A percentile compares a stretch with the other conserved stretches of the same genome.
Evolutionary conservation across 2,329 filamentous ascomycete species (phyloP).

Genomic region (Hypoxylon sp.): DNA sequence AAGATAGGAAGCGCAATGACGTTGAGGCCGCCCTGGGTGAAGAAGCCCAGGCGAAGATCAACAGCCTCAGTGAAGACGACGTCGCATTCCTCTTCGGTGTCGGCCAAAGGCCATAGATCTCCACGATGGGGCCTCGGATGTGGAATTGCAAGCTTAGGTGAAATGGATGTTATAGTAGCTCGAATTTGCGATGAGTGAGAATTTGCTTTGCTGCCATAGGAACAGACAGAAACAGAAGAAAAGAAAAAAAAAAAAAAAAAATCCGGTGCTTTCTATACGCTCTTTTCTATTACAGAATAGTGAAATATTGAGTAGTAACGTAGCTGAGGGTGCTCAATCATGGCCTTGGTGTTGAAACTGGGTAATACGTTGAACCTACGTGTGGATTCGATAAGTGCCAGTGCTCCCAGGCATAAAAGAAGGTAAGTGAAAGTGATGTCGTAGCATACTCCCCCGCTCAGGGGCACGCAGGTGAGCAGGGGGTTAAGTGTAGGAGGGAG

Average conservation of each 20-base stretch:
- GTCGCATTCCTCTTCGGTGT: constrained; percentile 77
- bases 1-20: constrained; percentile 81
- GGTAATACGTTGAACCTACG: background rate
- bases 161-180: background rate
- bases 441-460: background rate
- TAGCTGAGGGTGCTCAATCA: background rate
- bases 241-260: background rate
- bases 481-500: background rate
- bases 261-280: background rate
- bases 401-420: background rate
- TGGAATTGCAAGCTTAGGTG: background rate
- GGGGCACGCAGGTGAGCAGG: background rate
- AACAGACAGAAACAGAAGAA: background rate
- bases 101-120: background rate
- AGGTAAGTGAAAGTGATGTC: background rate
- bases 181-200: background rate
- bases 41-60: constrained; percentile 73
- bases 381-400: background rate
- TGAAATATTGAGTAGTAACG: background rate
- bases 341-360: background rate
- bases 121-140: background rate
- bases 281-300: background rate
- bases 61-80: constrained; percentile 74
- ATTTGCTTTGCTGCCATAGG: background rate
- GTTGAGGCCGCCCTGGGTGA: constrained; percentile 87